phyloP scores from a whole-genome alignment of 345 rosid genomes.

The Citrus sinensis region DVS_A1.0 CM039165.1:21122501-21123000 shows the following conservation, averaged over 20 bases:
- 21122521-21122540: slow-evolving; percentile 72
- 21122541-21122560: slow-evolving; percentile 55
- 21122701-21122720: not conserved
- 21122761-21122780: not conserved
- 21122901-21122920: slow-evolving; percentile 79
- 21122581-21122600: slow-evolving; percentile 67
- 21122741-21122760: not conserved
- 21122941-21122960: slow-evolving; percentile 63
- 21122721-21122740: not conserved
- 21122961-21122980: slow-evolving; percentile 62
- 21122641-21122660: slow-evolving; percentile 80
- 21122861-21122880: slow-evolving; percentile 33
- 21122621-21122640: slow-evolving; percentile 78
- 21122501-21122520: slow-evolving; percentile 73
- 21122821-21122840: not conserved
- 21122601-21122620: slow-evolving; percentile 78
- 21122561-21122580: slow-evolving; percentile 57
- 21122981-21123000: slow-evolving; percentile 67
- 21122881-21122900: slow-evolving; percentile 87
- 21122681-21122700: not conserved
- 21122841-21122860: not conserved
- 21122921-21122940: slow-evolving; percentile 70
- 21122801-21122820: not conserved
- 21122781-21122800: not conserved
- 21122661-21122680: slow-evolving; percentile 47